Evolutionary conservation across 2,329 filamentous ascomycete species (phyloP), one percentile per base, ranked within the genome.

Genomic region (Ophiostoma angusticollis): DNA sequence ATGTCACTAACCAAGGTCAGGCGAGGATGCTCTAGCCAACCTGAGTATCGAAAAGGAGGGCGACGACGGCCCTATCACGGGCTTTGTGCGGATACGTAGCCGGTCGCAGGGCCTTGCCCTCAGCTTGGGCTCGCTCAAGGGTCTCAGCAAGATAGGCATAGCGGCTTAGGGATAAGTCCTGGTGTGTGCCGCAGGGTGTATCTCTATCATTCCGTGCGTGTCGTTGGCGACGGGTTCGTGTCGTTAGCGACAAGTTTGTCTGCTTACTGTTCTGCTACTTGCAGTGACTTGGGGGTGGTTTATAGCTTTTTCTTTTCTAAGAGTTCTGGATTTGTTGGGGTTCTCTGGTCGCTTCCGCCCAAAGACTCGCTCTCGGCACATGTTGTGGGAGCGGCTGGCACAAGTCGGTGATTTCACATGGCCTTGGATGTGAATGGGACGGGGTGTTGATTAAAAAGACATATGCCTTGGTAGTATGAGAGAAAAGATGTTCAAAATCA

Each of bases 1-100:
- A 6, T 7, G 5, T 12, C 31, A 21, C 28, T 36, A 14, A 42
- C 41, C n/a, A 43, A 31, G 29, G 19, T 31, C 44, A 98, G 91
- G 91, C 48, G 91, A 98, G 83, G 91, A 98, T 65, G 91, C 91
- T 44, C 67, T 98, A 53, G 91, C 91, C 54, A 98, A 98, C 59
- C 58, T 98, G 61, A 95, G 87, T 58, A 95, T 98, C 54, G 91
- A 98, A 63, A 89, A 95, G 65, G 87, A 96, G 59, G 87, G 86
- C 43, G 86, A 94, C 19, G 81, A 94, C 54, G 91, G 91, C 18
- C 85, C 86, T 6, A 89, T 98, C 47, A 95, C 89, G 30, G 91
- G 91, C 31, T 98, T 98, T 60, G 87, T 98, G 47, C 80, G 91
- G 58, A 98, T 98, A 74, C 79, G 91, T 63, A 95, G 87, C 68